These are phyloP conservation scores for Plasmodium reichenowi DNA, from an alignment of 169 alveolate species.

Conservation along the genomic window DNA sequence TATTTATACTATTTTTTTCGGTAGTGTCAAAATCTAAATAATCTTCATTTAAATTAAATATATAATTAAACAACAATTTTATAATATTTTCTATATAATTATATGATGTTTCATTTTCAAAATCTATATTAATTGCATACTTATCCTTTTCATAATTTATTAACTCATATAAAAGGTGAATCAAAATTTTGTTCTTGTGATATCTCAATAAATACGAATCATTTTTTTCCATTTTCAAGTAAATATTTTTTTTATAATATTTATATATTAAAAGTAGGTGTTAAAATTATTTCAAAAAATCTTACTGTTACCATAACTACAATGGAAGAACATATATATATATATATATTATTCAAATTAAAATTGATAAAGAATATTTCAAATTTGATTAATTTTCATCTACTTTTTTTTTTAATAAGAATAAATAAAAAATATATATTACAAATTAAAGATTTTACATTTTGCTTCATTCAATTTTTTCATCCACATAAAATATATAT, in stretches of 20 bases:
- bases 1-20: conserved; percentile 2
- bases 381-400: too few relatives aligned
- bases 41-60: conserved; percentile 53
- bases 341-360: too few relatives aligned
- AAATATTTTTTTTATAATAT: neutral
- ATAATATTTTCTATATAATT: conserved; percentile 36
- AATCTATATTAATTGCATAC: conserved; percentile 9
- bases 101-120: conserved; percentile 63
- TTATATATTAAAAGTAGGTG: too few relatives aligned
- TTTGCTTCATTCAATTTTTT: too few relatives aligned
- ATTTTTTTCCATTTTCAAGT: conserved; percentile 25
- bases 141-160: conserved; percentile 53
- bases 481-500: too few relatives aligned
- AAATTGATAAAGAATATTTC: too few relatives aligned
- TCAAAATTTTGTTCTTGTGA: conserved; percentile 14
- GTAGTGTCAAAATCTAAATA: neutral
- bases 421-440: too few relatives aligned
- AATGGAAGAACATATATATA: too few relatives aligned
- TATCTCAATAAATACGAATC: conserved; percentile 40
- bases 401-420: too few relatives aligned
- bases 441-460: too few relatives aligned
- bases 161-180: conserved; percentile 43
- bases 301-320: too few relatives aligned
- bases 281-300: too few relatives aligned
- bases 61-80: conserved; percentile 42